phyloP scores from a whole-genome alignment of 345 rosid species.

The Gossypium ekmanianum region DNA sequence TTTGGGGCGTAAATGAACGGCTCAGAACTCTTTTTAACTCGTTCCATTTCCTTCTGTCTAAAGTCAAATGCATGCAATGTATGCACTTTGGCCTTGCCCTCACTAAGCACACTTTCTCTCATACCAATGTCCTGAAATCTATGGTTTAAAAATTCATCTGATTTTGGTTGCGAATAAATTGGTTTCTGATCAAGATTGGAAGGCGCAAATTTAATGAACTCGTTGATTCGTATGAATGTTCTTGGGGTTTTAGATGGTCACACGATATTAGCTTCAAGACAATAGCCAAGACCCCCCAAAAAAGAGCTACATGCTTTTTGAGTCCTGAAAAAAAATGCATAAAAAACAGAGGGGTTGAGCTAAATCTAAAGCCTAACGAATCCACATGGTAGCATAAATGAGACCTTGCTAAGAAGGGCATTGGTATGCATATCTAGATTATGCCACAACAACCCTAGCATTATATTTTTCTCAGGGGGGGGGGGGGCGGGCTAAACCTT shows the following conservation, averaged over 20 bases:
- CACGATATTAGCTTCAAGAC: too few species aligned
- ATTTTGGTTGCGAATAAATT: not conserved
- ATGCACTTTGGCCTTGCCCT: not conserved
- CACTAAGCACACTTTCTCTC: not conserved
- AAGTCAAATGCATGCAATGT: too few species aligned
- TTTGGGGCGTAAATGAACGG: too few species aligned
- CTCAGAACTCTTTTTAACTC: too few species aligned
- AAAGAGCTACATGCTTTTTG: too few species aligned
- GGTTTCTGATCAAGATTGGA: not conserved
- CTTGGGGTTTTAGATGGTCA: not conserved
- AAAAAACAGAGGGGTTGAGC: not conserved
- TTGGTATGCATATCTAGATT: not conserved
- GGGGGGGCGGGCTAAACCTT: not conserved
- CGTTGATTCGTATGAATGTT: not conserved
- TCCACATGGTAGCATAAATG: slow-evolving; percentile 8
- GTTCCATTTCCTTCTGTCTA: not conserved
- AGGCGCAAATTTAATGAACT: not conserved
- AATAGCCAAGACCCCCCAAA: too few species aligned
- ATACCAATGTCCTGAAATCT: not conserved
- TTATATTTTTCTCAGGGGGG: not conserved
- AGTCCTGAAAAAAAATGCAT: not conserved
- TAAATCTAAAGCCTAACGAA: not conserved
- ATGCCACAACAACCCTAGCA: not conserved
- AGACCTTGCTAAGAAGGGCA: not conserved
- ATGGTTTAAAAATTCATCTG: too few species aligned